A percentile compares a stretch with the other conserved stretches of the same genome.
phyloP scores from a whole-genome alignment of 106 monocot species.

The Cymbidium sinense region DNA sequence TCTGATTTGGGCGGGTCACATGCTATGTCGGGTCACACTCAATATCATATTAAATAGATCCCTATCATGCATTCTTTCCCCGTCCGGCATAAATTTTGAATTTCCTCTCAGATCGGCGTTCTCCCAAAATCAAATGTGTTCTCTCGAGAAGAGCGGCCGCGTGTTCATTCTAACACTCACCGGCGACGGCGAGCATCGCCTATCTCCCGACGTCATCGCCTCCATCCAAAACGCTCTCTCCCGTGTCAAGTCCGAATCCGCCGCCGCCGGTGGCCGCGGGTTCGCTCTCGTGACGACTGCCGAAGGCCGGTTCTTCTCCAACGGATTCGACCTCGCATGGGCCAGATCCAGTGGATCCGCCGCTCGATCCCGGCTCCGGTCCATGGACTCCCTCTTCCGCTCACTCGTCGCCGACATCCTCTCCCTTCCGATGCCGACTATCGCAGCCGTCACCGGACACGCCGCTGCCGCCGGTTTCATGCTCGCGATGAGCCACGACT shows the following conservation, averaged over 20 bases:
- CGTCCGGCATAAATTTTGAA: too few relatives aligned
- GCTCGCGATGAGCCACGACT: conserved; percentile 48
- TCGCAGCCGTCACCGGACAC: conserved; percentile 65
- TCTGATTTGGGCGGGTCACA: too few relatives aligned
- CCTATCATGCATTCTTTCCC: too few relatives aligned
- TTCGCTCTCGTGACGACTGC: conserved; percentile 46
- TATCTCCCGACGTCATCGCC: conserved; percentile 24
- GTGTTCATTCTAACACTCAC: conserved; percentile 66
- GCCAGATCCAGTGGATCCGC: conserved; percentile 23
- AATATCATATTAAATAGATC: too few relatives aligned
- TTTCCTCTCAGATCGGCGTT: too few relatives aligned
- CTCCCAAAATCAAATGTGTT: conserved; percentile 42
- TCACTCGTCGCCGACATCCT: conserved; percentile 34
- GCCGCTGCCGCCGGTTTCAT: conserved; percentile 66
- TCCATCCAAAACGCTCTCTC: conserved; percentile 42
- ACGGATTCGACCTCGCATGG: conserved; percentile 74
- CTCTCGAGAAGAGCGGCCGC: conserved; percentile 52
- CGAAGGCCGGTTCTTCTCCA: conserved; percentile 69
- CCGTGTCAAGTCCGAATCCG: conserved; percentile 24
- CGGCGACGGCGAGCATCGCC: conserved; percentile 60
- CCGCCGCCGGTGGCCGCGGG: conserved; percentile 10
- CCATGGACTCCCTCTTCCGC: conserved; percentile 29
- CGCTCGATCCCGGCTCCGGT: conserved; percentile 13
- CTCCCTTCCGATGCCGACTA: conserved; percentile 62
- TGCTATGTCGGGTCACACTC: too few relatives aligned